Evolutionary conservation across 352 stramenopile species (phyloP), one percentile per base, ranked within the genome.

Genomic region (Pythium utonaiense): DNA sequence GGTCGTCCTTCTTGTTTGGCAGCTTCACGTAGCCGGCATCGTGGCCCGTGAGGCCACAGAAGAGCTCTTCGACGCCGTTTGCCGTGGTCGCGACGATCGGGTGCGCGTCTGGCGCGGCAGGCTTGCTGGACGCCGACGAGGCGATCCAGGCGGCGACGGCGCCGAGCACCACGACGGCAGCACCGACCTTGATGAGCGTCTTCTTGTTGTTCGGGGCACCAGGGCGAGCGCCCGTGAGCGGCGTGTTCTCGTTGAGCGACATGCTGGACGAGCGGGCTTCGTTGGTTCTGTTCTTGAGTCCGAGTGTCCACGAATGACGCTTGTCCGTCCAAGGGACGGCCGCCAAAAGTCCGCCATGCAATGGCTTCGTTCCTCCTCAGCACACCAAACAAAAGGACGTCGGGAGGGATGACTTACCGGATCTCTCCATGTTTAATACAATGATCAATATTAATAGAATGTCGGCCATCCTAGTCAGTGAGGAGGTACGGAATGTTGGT

Each of bases 21-120:
- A 84, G 63, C 57, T 74, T 65, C 30, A 87, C 73, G 73, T 84
- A 83, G 7, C 73, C 77, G 7, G 75, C 69, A 16, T 82, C 66
- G 58, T 83, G 74, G n/a, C 68, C 60, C 17, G 62, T 69, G 30
- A 74, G 54, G 7, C 69, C 66, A 34, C 69, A 78, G 49, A 71
- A 78, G 30, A 70, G 62, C n/a, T 67, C 60, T 17, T 42, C 49
- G 19, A 28, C 19, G 49, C 28, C 48, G 25, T 34, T 54, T 9
- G 48, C 27, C 17, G 48, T 54, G 40, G 33, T 58, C 41, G 38
- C 49, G 9, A 64, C 33, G 38, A 64, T 58, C 28, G 57, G 34
- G 12, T 21, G 27, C 25, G 12, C 57, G n/a, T 58, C 34, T 2
- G 38, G 27, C 27, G 40, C 38, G 1, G 14, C 30, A 34, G 31